Evolutionary conservation across 164 flowering plant species (phyloP).

Genomic region (Cinnamomum chago): DNA sequence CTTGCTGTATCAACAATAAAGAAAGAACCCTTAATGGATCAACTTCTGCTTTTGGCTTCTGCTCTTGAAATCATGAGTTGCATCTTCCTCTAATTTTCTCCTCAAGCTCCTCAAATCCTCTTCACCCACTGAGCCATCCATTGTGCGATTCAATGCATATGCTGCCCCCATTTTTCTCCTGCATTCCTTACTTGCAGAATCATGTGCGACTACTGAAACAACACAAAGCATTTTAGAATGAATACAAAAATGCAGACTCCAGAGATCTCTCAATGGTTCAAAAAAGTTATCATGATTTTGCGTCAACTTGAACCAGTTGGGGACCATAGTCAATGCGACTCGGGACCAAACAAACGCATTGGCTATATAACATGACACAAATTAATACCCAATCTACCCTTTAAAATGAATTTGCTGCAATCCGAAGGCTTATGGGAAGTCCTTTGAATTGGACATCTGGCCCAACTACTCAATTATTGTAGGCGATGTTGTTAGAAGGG

Average conservation of each 20-base stretch:
- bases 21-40: background rate
- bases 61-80: conserved; percentile 20
- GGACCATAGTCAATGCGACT: background rate
- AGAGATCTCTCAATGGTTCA: background rate
- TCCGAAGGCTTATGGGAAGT: background rate
- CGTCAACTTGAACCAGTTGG: background rate
- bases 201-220: conserved; percentile 73
- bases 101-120: conserved; percentile 52
- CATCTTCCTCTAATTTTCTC: conserved; percentile 52
- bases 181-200: conserved; percentile 82
- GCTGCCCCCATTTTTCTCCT: conserved; percentile 69
- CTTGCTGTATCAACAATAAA: too few species aligned
- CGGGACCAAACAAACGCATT: background rate
- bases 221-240: background rate
- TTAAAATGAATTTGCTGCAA: background rate
- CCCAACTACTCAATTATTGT: background rate
- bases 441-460: background rate
- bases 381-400: background rate
- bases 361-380: background rate
- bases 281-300: background rate
- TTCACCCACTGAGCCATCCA: conserved; percentile 44
- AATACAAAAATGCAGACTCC: background rate
- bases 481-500: background rate
- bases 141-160: conserved; percentile 58
- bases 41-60: conserved; percentile 39